Evolutionary conservation across 75 land plant species (phyloP).

Genomic region (Sequoia sempervirens): DNA sequence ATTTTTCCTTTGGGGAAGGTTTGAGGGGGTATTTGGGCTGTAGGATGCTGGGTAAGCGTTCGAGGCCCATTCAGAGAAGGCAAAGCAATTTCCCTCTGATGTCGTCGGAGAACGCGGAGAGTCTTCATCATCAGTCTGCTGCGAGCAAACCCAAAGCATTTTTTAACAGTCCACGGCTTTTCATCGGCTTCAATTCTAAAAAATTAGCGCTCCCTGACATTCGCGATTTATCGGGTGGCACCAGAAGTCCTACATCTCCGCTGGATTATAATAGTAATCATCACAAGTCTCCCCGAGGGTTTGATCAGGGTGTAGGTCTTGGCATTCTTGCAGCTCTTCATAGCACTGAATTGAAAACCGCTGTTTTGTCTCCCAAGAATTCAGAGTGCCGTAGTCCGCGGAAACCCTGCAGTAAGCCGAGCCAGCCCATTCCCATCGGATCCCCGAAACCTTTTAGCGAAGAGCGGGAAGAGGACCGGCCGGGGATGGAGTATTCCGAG

Average conservation of each 20-base stretch:
- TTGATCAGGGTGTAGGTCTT: background rate
- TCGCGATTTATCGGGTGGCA: background rate
- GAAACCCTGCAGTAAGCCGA: background rate
- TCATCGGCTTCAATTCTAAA: background rate
- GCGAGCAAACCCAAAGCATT: background rate
- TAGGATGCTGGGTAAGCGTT: conserved; percentile 10
- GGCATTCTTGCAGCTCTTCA: conserved; percentile 11
- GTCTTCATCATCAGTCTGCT: background rate
- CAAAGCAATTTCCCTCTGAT: background rate
- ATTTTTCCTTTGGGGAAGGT: background rate
- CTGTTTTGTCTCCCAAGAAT: background rate
- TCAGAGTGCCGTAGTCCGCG: background rate
- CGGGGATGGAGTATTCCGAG: conserved; percentile 6
- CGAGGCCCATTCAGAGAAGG: background rate
- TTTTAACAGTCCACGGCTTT: background rate
- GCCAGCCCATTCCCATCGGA: conserved; percentile 5
- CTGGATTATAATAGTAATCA: background rate
- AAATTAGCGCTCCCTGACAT: background rate
- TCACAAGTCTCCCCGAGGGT: background rate
- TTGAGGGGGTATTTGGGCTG: background rate
- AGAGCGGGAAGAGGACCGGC: background rate
- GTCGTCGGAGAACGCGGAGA: background rate
- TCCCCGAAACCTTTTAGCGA: background rate
- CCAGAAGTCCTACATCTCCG: conserved; percentile 3
- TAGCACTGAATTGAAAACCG: background rate